Evolutionary conservation across 2,329 filamentous ascomycete species (phyloP).

Genomic region (Aspergillus bombycis): DNA sequence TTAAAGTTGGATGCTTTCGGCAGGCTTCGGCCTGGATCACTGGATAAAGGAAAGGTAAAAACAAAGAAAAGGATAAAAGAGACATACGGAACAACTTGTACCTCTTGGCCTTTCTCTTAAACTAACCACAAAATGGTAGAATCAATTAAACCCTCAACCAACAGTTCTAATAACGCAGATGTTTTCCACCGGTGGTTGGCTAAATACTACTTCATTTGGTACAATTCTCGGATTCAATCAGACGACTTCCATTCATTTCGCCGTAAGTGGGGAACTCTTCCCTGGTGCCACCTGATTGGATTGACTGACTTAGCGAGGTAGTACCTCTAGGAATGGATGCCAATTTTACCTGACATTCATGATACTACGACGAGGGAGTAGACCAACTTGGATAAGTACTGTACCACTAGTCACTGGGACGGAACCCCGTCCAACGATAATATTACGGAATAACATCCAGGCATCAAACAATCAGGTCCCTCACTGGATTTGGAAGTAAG

Average conservation of each 20-base stretch:
- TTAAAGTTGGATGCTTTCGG: conserved; percentile 5
- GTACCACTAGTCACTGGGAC: neutral
- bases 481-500: neutral
- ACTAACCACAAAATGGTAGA: neutral
- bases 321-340: neutral
- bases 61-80: neutral
- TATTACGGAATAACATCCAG: conserved; percentile 12
- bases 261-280: neutral
- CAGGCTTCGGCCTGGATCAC: neutral
- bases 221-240: neutral
- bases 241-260: neutral
- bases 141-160: neutral
- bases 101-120: neutral
- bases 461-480: neutral
- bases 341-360: neutral
- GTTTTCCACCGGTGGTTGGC: neutral
- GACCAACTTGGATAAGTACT: neutral
- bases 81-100: neutral
- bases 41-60: neutral
- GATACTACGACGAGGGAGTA: neutral
- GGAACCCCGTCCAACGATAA: conserved; percentile 14
- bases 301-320: conserved; percentile 5
- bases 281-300: neutral
- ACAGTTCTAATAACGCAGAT: neutral
- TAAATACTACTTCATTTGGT: neutral